phyloP scores from a whole-genome alignment of 768 basidiomycete species.

The Termitomyces sp. region DNA sequence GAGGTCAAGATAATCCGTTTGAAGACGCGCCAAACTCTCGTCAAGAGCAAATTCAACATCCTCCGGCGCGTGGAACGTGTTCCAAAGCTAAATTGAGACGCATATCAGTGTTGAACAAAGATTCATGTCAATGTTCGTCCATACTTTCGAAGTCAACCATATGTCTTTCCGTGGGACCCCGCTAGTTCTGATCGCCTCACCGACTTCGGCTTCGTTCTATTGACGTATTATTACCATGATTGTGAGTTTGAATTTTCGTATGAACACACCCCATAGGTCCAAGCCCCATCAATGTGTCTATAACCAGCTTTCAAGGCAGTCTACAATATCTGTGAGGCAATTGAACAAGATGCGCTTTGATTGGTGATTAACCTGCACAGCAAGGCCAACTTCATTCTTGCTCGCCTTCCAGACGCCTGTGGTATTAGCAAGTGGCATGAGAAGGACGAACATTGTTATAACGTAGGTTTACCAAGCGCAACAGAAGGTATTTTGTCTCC shows the following conservation, averaged over 20 bases:
- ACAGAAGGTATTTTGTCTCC: constrained; percentile 68
- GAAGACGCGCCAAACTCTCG: constrained; percentile 29
- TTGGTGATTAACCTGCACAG: constrained; percentile 48
- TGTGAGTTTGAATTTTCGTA: background rate
- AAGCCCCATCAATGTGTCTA: constrained; percentile 72
- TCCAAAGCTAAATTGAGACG: constrained; percentile 55
- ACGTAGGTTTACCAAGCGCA: constrained; percentile 47
- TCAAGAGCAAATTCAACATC: constrained; percentile 68
- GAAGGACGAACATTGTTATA: background rate
- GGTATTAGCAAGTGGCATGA: background rate
- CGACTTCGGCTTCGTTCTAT: constrained; percentile 68
- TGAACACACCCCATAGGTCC: constrained; percentile 56
- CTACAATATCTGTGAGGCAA: constrained; percentile 24
- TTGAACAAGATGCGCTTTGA: background rate
- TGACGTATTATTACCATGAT: constrained; percentile 18
- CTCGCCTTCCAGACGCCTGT: constrained; percentile 63
- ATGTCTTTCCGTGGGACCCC: constrained; percentile 58
- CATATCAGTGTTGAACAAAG: background rate
- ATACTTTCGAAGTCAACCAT: constrained; percentile 65
- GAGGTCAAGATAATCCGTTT: constrained; percentile 35
- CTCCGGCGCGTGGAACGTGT: constrained; percentile 70
- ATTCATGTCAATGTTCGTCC: background rate
- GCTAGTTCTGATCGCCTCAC: constrained; percentile 56
- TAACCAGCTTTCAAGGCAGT: constrained; percentile 62
- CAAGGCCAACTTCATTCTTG: constrained; percentile 57